Percentiles rank a stretch among this genome's conserved stretches.
phyloP scores from a whole-genome alignment of 2,329 filamentous ascomycete species.

The Aspergillus eucalypticola region DNA sequence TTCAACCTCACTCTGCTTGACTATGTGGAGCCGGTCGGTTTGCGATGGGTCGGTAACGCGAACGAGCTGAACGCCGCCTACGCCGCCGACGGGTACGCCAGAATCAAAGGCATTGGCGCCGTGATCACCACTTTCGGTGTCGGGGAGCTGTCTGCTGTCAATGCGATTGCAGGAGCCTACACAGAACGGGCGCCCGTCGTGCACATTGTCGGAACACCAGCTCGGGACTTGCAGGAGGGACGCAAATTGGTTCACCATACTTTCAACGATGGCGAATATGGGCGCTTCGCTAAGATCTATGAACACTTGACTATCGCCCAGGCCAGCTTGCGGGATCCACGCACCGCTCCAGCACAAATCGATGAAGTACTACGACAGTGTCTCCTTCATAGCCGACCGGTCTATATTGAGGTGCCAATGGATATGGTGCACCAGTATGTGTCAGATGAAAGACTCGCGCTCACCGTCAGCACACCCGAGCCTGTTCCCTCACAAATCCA shows the following conservation, averaged over 20 bases:
- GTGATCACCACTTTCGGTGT: constrained; percentile 56
- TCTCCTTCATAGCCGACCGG: constrained; percentile 56
- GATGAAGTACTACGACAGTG: constrained; percentile 54
- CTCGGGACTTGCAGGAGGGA: constrained; percentile 45
- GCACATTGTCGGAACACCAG: constrained; percentile 59
- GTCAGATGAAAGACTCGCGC: constrained; percentile 10
- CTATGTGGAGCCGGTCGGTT: constrained; percentile 59
- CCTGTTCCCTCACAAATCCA: background rate
- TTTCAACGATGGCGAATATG: constrained; percentile 40
- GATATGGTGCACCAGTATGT: constrained; percentile 49
- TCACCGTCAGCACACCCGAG: constrained; percentile 6
- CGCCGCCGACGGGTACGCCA: constrained; percentile 35
- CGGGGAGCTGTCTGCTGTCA: constrained; percentile 66
- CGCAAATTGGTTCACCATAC: constrained; percentile 64
- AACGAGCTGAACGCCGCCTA: constrained; percentile 71
- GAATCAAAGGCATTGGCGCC: constrained; percentile 36
- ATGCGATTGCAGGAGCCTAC: constrained; percentile 71
- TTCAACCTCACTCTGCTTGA: constrained; percentile 70
- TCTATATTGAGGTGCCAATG: constrained; percentile 56
- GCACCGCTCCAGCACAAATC: constrained; percentile 51
- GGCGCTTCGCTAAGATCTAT: constrained; percentile 17
- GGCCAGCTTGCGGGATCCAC: constrained; percentile 48
- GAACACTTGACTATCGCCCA: constrained; percentile 18
- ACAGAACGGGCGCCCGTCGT: constrained; percentile 71
- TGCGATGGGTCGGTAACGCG: constrained; percentile 67